These are phyloP conservation scores for Skeletonema costatum DNA, from an alignment of 108 stramenopile genomes.

Conservation along the genomic window DNA sequence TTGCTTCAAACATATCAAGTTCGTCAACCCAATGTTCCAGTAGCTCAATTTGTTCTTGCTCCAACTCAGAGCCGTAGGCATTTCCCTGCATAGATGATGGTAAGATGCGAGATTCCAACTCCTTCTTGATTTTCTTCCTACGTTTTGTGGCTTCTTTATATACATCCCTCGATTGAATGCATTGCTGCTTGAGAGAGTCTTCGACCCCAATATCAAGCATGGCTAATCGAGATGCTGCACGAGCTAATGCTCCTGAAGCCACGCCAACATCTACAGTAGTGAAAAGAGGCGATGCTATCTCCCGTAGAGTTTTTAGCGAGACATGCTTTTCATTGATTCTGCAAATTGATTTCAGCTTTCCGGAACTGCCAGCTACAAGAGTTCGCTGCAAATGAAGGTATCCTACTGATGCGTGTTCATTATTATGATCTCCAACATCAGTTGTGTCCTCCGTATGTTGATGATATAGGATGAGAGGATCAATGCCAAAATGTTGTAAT, in stretches of 20 bases:
- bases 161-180: conserved; percentile 17
- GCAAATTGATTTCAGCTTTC: conserved; percentile 65
- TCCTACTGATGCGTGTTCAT: not conserved
- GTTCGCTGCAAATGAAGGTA: conserved; percentile 15
- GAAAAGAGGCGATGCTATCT: conserved; percentile 61
- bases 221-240: conserved; percentile 45
- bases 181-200: conserved; percentile 17
- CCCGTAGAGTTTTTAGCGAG: conserved; percentile 60
- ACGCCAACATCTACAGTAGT: conserved; percentile 70
- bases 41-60: conserved; percentile 60
- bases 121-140: conserved; percentile 47
- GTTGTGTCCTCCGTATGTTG: not conserved
- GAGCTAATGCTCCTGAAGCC: conserved; percentile 63
- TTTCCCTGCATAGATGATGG: conserved; percentile 45
- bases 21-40: conserved; percentile 79
- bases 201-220: conserved; percentile 74
- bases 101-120: conserved; percentile 51
- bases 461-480: conserved; percentile 27
- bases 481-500: conserved; percentile 39
- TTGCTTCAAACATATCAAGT: conserved; percentile 62
- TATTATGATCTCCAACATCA: not conserved
- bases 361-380: not conserved
- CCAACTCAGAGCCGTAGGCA: conserved; percentile 3
- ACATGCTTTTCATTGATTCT: conserved; percentile 61
- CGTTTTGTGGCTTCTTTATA: conserved; percentile 47